Evolutionary conservation across 495 filamentous ascomycete genomes (phyloP).

Genomic region (Sporormia fimetaria): DNA sequence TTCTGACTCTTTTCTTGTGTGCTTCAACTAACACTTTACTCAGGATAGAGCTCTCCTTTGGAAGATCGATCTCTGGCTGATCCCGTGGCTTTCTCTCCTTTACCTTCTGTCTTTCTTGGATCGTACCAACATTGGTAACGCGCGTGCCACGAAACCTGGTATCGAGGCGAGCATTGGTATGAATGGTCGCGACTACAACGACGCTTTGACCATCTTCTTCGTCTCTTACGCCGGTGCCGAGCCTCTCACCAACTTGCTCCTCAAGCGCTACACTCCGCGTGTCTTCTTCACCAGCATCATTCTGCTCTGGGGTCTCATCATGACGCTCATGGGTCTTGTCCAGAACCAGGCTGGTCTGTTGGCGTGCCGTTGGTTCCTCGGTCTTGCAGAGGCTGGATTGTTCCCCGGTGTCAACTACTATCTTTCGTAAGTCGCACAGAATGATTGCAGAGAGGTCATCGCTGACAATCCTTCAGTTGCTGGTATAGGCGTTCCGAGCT

Average conservation of each 20-base stretch:
- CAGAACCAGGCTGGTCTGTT: constrained; percentile 67
- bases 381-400: constrained; percentile 73
- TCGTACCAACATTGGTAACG: constrained; percentile 58
- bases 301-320: constrained; percentile 58
- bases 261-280: constrained; percentile 46
- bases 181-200: constrained; percentile 60
- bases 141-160: constrained; percentile 63
- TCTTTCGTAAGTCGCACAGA: constrained; percentile 39
- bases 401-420: constrained; percentile 86
- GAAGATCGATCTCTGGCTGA: constrained; percentile 58
- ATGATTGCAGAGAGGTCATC: background rate
- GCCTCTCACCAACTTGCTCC: constrained; percentile 74
- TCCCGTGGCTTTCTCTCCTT: constrained; percentile 78
- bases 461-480: constrained; percentile 35
- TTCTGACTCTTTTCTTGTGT: background rate
- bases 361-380: constrained; percentile 77
- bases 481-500: constrained; percentile 79
- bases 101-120: constrained; percentile 82
- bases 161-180: constrained; percentile 52
- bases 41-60: constrained; percentile 42
- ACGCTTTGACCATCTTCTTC: constrained; percentile 76
- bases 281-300: constrained; percentile 44
- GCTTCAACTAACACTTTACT: constrained; percentile 1
- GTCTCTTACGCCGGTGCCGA: constrained; percentile 81
- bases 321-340: constrained; percentile 75